phyloP scores from a whole-genome alignment of 2,329 filamentous ascomycete species.

The Phaeosphaeriaceae sp. region DNA sequence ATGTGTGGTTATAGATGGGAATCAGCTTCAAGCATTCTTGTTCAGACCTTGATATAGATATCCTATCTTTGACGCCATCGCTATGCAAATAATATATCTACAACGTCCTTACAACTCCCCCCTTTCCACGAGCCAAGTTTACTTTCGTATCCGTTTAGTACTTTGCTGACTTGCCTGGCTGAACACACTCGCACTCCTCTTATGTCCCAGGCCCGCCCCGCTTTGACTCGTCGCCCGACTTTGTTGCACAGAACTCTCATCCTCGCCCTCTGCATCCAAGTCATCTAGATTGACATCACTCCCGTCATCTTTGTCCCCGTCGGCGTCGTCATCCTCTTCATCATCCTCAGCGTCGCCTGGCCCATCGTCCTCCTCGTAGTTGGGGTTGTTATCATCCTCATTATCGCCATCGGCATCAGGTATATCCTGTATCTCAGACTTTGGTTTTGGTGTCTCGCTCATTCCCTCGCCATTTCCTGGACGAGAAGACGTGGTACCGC shows the following conservation, averaged over 20 bases:
- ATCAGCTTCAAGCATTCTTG: neutral
- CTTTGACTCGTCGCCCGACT: conserved; percentile 36
- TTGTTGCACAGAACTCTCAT: conserved; percentile 37
- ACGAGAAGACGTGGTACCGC: conserved; percentile 14
- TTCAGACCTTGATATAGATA: neutral
- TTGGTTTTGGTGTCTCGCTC: conserved; percentile 15
- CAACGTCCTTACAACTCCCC: no score
- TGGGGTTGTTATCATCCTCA: conserved; percentile 23
- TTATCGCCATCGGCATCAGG: conserved; percentile 38
- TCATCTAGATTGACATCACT: conserved; percentile 26
- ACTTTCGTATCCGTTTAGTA: conserved; percentile 43
- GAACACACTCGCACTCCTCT: conserved; percentile 83
- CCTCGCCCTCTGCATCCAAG: conserved; percentile 43
- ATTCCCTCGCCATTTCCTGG: conserved; percentile 14
- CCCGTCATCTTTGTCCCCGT: conserved; percentile 48
- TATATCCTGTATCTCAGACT: conserved; percentile 26
- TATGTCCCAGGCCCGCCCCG: conserved; percentile 56
- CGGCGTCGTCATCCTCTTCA: conserved; percentile 33
- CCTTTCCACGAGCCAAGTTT: conserved; percentile 39
- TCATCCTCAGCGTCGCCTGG: conserved; percentile 43
- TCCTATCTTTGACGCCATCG: conserved; percentile 17
- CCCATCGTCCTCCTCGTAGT: conserved; percentile 18
- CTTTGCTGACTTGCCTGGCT: conserved; percentile 58
- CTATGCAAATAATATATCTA: conserved; percentile 16
- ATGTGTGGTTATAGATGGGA: neutral